A percentile compares a stretch with the other conserved stretches of the same genome.
These are phyloP conservation scores for Vitis hybrid DNA, from an alignment of 177 flowering plant genomes.

Conservation along the genomic window DNA sequence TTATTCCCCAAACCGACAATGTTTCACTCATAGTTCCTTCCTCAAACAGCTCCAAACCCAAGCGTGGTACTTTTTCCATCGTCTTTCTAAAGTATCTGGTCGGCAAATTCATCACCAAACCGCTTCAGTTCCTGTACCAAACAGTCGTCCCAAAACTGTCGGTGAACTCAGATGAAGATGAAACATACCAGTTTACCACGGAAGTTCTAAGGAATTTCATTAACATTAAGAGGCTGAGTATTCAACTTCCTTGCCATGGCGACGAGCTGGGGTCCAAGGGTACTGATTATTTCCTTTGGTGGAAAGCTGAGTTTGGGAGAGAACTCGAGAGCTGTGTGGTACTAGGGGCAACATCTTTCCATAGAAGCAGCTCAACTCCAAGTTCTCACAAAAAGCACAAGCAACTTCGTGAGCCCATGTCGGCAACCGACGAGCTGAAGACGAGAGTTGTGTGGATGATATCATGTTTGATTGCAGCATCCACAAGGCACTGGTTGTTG, in stretches of 20 bases:
- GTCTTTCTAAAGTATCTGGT: constrained; percentile 10
- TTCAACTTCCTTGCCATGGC: constrained; percentile 31
- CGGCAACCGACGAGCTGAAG: constrained; percentile 30
- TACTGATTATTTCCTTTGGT: constrained; percentile 20
- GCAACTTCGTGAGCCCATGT: background rate
- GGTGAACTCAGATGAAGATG: background rate
- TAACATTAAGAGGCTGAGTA: constrained; percentile 12
- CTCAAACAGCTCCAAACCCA: background rate
- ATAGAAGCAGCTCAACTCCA: background rate
- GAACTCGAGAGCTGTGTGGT: constrained; percentile 34
- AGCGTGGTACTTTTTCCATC: too few species aligned
- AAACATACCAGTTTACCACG: constrained; percentile 5
- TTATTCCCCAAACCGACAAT: constrained; percentile 40
- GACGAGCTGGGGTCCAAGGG: constrained; percentile 11
- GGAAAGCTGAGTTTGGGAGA: constrained; percentile 41
- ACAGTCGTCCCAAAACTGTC: background rate
- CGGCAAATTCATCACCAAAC: constrained; percentile 9
- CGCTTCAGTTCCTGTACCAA: constrained; percentile 17
- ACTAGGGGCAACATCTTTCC: constrained; percentile 28
- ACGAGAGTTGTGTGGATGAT: constrained; percentile 40
- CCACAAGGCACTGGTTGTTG: constrained; percentile 35
- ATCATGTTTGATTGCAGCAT: constrained; percentile 36
- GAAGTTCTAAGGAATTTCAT: constrained; percentile 23
- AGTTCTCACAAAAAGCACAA: background rate
- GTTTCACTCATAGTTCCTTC: constrained; percentile 16